Percentiles rank a stretch among this genome's conserved stretches.
phyloP scores from a whole-genome alignment of 2,329 filamentous ascomycete species.

The Alternaria sp. region DNA sequence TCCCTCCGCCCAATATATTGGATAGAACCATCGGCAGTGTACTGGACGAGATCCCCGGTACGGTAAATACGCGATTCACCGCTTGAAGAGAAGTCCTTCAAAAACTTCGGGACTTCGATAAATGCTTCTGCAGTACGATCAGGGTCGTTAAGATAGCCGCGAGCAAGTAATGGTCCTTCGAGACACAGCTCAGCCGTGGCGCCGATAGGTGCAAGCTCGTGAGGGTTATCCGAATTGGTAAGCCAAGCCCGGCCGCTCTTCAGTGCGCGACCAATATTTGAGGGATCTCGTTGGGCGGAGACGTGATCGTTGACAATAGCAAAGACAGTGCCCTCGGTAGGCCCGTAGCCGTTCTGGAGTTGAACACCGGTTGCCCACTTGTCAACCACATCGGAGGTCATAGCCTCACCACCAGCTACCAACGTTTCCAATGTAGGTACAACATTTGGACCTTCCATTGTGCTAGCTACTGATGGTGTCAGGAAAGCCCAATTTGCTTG shows the following conservation, averaged over 20 bases:
- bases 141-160: constrained; percentile 44
- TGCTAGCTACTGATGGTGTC: constrained; percentile 49
- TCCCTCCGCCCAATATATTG: constrained; percentile 45
- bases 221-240: constrained; percentile 34
- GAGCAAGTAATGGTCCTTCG: constrained; percentile 43
- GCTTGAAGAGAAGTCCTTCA: constrained; percentile 26
- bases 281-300: constrained; percentile 29
- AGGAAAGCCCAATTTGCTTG: constrained; percentile 46
- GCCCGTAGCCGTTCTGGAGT: constrained; percentile 43
- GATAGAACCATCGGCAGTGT: constrained; percentile 40
- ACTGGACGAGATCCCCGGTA: constrained; percentile 47
- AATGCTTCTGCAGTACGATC: constrained; percentile 40
- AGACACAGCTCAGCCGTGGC: constrained; percentile 45
- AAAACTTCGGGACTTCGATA: constrained; percentile 36
- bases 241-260: constrained; percentile 42
- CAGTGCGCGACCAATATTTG: constrained; percentile 39
- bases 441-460: constrained; percentile 40
- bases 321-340: constrained; percentile 42
- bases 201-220: constrained; percentile 44
- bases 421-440: constrained; percentile 54
- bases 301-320: constrained; percentile 39
- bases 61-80: constrained; percentile 38
- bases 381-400: constrained; percentile 38
- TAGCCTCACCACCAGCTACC: constrained; percentile 40
- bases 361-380: constrained; percentile 38